Base-by-base conservation (phyloP, 1,284 basidiomycete species). In the Ustilago crameri region DNA sequence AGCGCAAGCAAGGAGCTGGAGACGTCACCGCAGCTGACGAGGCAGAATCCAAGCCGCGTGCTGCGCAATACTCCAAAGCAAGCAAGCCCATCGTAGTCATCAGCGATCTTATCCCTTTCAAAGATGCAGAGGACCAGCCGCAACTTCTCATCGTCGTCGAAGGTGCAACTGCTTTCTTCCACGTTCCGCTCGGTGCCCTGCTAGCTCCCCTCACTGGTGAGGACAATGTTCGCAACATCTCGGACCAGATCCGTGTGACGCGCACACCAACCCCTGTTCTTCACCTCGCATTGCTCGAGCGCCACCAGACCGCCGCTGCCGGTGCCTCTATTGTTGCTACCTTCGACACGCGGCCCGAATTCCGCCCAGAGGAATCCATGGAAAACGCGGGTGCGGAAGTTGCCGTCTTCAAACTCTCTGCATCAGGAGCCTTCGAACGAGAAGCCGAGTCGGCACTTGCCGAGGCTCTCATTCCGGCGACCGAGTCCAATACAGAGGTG, bases 161-260 rank as follows among this genome's bases (percentile, higher is more conserved):
- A 41, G 79, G 79, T 3, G 76, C 79, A 2, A 70, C 68, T 10
- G 74, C 75, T 9, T 68, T 79, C 62, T 78, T 75, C 53, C 48
- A 66, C 10, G 42, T 79, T 1, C 68, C 75, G 2, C 45, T 74
- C 34, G 48, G 50, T 34, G 53, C 50, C 17, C 41, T 77, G 42
- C 24, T 65, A 20, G 45, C 42, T 23, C 50, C 70, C 22, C n/a
- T 47, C 35, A 3, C 18, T 23, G 46, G 44, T 8, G 54, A 53
- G 10, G 59, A 56, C 22, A 53, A 55, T 47, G 52, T 51, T 14
- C 54, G 66, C 22, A 57, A 66, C 51, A 51, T 77, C 18, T 60
- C 66, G 18, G 47, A 59, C 3, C 51, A 59, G 18, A 40, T 69
- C 32, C 52, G 44, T 4, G 56, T 69, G 30, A 65, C 66, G 26